Conservation (phyloP, 116 monocot species). For the Posidonia oceanica region DNA sequence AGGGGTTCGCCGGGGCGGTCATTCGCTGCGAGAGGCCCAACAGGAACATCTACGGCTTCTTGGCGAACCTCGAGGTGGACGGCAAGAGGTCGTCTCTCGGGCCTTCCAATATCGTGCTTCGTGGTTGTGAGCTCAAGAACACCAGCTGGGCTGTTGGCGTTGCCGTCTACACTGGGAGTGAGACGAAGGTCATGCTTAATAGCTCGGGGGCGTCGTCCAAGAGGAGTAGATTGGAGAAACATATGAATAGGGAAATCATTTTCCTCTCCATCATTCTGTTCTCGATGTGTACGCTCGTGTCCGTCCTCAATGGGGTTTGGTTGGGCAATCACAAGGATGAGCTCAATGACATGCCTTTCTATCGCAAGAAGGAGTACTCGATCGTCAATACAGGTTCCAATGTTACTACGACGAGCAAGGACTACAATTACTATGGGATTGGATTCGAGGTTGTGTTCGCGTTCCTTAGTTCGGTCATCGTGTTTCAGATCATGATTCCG, state of each 20-base stretch:
- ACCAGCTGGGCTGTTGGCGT: conserved; percentile 66
- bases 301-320: conserved; percentile 56
- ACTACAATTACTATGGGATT: conserved; percentile 51
- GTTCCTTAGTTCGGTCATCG: conserved; percentile 62
- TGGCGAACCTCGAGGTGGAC: conserved; percentile 48
- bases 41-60: conserved; percentile 72
- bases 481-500: conserved; percentile 80
- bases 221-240: conserved; percentile 73
- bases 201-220: conserved; percentile 85
- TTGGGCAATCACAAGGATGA: conserved; percentile 34
- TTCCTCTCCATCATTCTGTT: conserved; percentile 31
- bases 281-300: conserved; percentile 31
- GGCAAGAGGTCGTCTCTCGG: conserved; percentile 54
- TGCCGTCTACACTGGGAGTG: conserved; percentile 71
- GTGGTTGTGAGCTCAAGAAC: conserved; percentile 94
- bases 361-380: conserved; percentile 53
- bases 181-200: conserved; percentile 97
- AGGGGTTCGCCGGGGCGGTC: conserved; percentile 11
- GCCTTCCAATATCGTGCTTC: conserved; percentile 56
- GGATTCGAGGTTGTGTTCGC: conserved; percentile 37
- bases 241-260: conserved; percentile 79
- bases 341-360: conserved; percentile 43
- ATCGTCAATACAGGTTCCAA: neutral
- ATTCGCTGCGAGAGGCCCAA: conserved; percentile 78
- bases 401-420: conserved; percentile 7